These are phyloP conservation scores for Lactuca sativa DNA, from an alignment of 129 eudicot species.

Conservation along the genomic window DNA sequence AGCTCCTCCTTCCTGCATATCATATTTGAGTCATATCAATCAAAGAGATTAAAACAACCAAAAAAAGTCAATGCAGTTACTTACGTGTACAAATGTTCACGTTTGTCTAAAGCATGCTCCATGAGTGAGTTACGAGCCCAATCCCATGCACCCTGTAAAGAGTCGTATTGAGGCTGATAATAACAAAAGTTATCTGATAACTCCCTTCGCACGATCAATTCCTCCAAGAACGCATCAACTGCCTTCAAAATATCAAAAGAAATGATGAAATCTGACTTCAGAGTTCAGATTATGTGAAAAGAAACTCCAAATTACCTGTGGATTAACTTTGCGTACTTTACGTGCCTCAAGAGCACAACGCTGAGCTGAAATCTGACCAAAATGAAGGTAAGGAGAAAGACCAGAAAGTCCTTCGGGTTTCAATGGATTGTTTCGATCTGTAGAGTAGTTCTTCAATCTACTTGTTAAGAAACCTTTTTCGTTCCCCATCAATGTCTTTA, in stretches of 20 bases:
- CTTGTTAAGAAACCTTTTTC: conserved; percentile 70
- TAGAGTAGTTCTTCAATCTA: conserved; percentile 66
- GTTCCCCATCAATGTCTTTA: conserved; percentile 71
- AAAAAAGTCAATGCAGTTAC: conserved; percentile 25
- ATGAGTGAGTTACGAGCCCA: conserved; percentile 92
- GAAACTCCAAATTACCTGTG: conserved; percentile 50
- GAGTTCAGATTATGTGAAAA: conserved; percentile 10
- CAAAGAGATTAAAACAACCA: background rate
- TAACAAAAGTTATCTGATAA: conserved; percentile 93
- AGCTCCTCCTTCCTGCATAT: conserved; percentile 74
- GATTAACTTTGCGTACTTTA: conserved; percentile 51
- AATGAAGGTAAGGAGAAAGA: conserved; percentile 92
- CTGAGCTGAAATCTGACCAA: conserved; percentile 95
- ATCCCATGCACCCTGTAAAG: conserved; percentile 95
- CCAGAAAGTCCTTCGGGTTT: conserved; percentile 87
- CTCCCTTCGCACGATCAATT: conserved; percentile 86
- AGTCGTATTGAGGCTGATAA: conserved; percentile 90
- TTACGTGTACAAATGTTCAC: conserved; percentile 83
- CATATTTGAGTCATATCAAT: background rate
- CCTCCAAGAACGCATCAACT: conserved; percentile 91
- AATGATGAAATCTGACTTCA: background rate
- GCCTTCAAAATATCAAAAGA: conserved; percentile 49
- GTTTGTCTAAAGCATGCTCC: conserved; percentile 82
- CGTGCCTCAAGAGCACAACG: conserved; percentile 93
- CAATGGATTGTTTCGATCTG: conserved; percentile 76